Evolutionary conservation across 2,329 filamentous ascomycete species (phyloP), one percentile per base, ranked within the genome.

Genomic region (Colletotrichum cordylinicola): DNA sequence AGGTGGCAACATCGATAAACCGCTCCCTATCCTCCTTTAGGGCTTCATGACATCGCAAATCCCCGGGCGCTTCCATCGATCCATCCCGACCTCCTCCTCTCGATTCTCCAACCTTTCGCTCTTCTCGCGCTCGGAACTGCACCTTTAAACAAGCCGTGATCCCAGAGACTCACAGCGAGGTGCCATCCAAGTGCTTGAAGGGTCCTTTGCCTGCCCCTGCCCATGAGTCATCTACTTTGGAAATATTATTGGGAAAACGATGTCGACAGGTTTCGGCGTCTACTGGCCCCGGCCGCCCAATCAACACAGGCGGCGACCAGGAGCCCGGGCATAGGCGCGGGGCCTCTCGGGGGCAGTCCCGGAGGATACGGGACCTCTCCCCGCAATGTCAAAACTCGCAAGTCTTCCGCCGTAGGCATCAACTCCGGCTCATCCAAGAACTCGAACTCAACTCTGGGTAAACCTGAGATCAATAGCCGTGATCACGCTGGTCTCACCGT

Each of bases 221-320:
- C 92, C 92, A 97, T 98, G 96, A 98, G 95, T 93, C 94, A 96
- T 89, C 92, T 94, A 91, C 93, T 99, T 86, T 98, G 96, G 96
- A 96, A 96, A 91, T 95, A 92, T 85, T 98, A 96, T 85, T 94
- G 98, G 90, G 94, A 98, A 92, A 95, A 98, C 91, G 96, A 99
- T 92, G 94, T 98, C 92, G 96, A 98, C 85, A 93, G 89, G 84
- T 98, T 99, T 91, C 94, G 94, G 88, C 94, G 94, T 88, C 91
- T 98, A 83, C 91, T 99, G 91, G 93, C 93, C 83, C 92, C 92
- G 85, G 90, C 93, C 86, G 89, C 90, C 83, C 90, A 90, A 84
- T 90, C 87, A 82, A 83, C 88, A 78, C 91, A 91, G 80, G 82
- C 87, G 75, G 83, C 88, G 75, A 85, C 90, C 81, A 92, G 90